A percentile compares a stretch with the other conserved stretches of the same genome.
Evolutionary conservation across 768 basidiomycete genomes (phyloP).

Genomic region (Lenzites betulinus): DNA sequence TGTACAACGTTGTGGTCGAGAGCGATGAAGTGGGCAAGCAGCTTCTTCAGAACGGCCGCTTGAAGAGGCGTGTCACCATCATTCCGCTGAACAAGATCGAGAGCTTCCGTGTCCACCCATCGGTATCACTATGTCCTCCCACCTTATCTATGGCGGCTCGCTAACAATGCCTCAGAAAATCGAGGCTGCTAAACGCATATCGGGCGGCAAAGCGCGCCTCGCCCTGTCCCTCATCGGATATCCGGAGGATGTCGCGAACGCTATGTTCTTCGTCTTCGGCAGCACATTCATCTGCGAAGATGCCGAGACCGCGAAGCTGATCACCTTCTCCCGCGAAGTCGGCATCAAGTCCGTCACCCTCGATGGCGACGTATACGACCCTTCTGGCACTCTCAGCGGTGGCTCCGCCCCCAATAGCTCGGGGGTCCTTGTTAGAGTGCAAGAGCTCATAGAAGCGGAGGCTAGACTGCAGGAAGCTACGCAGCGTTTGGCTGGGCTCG

Average conservation of each 20-base stretch:
- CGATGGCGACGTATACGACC: conserved; percentile 95
- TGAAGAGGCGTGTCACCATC: conserved; percentile 89
- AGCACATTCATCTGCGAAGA: conserved; percentile 92
- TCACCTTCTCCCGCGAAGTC: conserved; percentile 77
- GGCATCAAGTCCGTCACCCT: conserved; percentile 86
- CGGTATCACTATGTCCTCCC: conserved; percentile 38
- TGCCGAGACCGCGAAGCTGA: conserved; percentile 79
- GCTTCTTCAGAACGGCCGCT: conserved; percentile 71
- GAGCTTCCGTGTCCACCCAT: conserved; percentile 50
- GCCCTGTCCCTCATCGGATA: conserved; percentile 92
- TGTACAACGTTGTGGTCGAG: conserved; percentile 94
- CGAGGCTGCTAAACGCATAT: conserved; percentile 65
- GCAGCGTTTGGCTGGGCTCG: conserved; percentile 48
- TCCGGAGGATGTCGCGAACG: conserved; percentile 75
- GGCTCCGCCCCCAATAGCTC: conserved; percentile 81
- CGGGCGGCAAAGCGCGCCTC: conserved; percentile 77
- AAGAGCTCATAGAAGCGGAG: conserved; percentile 76
- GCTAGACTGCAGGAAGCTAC: conserved; percentile 53
- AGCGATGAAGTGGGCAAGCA: conserved; percentile 88
- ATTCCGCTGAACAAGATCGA: conserved; percentile 94
- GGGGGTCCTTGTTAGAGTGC: conserved; percentile 78
- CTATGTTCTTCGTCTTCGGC: conserved; percentile 93
- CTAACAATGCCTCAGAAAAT: conserved; percentile 61
- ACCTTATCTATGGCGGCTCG: neutral
- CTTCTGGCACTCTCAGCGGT: conserved; percentile 90